Percentiles rank a stretch among this genome's conserved stretches.
phyloP scores from a whole-genome alignment of 2,329 filamentous ascomycete genomes.

The Penicillium corylophilum region DNA sequence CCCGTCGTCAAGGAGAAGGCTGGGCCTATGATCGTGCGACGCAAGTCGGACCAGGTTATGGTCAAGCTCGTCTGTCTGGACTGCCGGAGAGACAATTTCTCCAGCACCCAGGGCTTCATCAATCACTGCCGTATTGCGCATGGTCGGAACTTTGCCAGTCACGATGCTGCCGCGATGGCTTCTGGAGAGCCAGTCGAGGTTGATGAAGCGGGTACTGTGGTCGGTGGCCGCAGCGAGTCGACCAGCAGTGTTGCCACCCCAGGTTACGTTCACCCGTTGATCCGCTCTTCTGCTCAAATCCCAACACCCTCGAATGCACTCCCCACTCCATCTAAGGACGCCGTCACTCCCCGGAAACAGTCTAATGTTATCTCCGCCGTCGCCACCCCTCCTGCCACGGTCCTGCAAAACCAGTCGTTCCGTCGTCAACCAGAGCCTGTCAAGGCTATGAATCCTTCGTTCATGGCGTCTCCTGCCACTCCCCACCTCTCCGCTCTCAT shows the following conservation, averaged over 20 bases:
- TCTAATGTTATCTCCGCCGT: slow-evolving; percentile 17
- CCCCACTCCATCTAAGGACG: slow-evolving; percentile 9
- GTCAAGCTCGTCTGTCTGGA: slow-evolving; percentile 90
- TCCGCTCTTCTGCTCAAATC: slow-evolving; percentile 52
- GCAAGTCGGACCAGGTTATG: slow-evolving; percentile 74
- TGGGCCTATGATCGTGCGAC: slow-evolving; percentile 79
- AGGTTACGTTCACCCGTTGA: slow-evolving; percentile 63
- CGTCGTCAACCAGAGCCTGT: slow-evolving; percentile 13
- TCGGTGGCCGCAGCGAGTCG: slow-evolving; percentile 40
- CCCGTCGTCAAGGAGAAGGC: slow-evolving; percentile 75
- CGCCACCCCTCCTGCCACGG: slow-evolving; percentile 25
- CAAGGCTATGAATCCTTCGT: slow-evolving; percentile 37
- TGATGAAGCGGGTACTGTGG: slow-evolving; percentile 55
- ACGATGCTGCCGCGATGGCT: slow-evolving; percentile 86
- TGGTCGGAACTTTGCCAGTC: slow-evolving; percentile 88
- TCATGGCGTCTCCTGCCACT: slow-evolving; percentile 57
- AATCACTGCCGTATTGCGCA: slow-evolving; percentile 98
- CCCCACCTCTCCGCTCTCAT: slow-evolving; percentile 69
- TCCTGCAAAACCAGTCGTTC: not conserved
- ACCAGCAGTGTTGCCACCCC: slow-evolving; percentile 31
- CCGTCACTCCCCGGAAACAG: slow-evolving; percentile 21
- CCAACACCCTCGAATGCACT: slow-evolving; percentile 29
- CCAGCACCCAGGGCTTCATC: slow-evolving; percentile 93
- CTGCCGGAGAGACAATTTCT: slow-evolving; percentile 87
- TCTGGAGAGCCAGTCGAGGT: slow-evolving; percentile 80